Evolutionary conservation across 305 asterid genomes (phyloP), one percentile per base, ranked within the genome.

Genomic region (Striga hermonthica): DNA sequence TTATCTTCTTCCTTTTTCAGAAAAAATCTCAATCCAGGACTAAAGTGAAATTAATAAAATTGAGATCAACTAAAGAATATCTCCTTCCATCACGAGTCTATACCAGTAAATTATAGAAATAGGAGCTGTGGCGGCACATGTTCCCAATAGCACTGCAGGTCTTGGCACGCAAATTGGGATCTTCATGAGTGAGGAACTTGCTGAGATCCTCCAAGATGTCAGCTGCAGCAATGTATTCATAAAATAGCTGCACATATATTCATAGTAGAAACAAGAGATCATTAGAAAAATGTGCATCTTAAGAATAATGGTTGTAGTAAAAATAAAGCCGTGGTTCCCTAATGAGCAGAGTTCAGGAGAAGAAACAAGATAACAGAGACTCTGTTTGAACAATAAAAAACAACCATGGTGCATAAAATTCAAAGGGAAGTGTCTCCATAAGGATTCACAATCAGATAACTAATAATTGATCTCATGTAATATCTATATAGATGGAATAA

Each of bases 71-170:
- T 12, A 35, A 39, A 63, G 37, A 38, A 52, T 55, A 13, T 35
- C 39, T 56, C 37, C 48, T 54, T 54, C 13, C 38, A 50, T 60
- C 36, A 61, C 60, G 35, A 37, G 57, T 40, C 57, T 58, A 58
- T 84, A 94, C 99, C 98, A 94, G 81, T 75, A 68, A 72, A 72
- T 72, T 78, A 39, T 94, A 91, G 84, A 94, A 94, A 79, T 85
- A 87, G 73, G 95, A 86, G 81, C 96, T 91, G 76, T 94, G 97
- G 64, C 98, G 91, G 83, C 99, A 94, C 95, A 94, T 87, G 78
- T 94, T 94, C 75, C 99, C 99, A 60, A 94, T 73, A 31, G 89
- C 98, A 71, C 98, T 89, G 86, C 98, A 91, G 66, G 96, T 79
- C 82, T 91, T 91, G 55, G 98, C 85, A 60, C 98, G 97, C 52